Percentiles rank a stretch among this genome's conserved stretches.
Conservation (phyloP, 257 asterid genomes). For the Vinca minor region DNA sequence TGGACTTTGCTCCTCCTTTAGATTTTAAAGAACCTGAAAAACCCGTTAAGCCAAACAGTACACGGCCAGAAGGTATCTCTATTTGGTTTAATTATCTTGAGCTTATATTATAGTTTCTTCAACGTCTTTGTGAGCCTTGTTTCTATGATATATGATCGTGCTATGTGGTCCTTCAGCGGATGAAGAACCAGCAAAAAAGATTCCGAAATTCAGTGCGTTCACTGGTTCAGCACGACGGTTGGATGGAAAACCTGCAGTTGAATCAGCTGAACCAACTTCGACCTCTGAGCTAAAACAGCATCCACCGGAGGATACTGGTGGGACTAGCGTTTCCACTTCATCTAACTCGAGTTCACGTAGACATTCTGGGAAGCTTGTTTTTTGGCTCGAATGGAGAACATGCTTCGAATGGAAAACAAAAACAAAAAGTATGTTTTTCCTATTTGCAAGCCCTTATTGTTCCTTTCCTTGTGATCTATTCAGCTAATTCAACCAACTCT, state of each 20-base stretch:
- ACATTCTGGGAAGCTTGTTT: constrained; percentile 25
- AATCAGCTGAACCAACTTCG: constrained; percentile 11
- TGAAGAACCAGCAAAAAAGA: constrained; percentile 18
- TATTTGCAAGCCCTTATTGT: neutral
- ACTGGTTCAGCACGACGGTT: constrained; percentile 23
- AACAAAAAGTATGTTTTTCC: constrained; percentile 5
- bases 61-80: constrained; percentile 16
- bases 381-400: constrained; percentile 15
- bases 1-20: constrained; percentile 32
- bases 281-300: constrained; percentile 16
- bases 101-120: neutral
- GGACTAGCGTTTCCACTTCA: constrained; percentile 4
- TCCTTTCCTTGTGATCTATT: neutral
- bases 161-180: constrained; percentile 10
- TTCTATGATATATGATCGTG: constrained; percentile 2
- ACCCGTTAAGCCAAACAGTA: constrained; percentile 13
- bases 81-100: neutral
- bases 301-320: constrained; percentile 6
- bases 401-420: constrained; percentile 13
- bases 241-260: constrained; percentile 21
- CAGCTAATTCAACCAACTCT: neutral
- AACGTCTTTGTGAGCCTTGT: neutral
- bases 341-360: constrained; percentile 8
- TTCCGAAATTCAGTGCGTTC: constrained; percentile 20
- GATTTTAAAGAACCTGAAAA: constrained; percentile 31